Evolutionary conservation across 805 yeast species (phyloP).

Genomic region (Saccharomycopsis synnaedendra): DNA sequence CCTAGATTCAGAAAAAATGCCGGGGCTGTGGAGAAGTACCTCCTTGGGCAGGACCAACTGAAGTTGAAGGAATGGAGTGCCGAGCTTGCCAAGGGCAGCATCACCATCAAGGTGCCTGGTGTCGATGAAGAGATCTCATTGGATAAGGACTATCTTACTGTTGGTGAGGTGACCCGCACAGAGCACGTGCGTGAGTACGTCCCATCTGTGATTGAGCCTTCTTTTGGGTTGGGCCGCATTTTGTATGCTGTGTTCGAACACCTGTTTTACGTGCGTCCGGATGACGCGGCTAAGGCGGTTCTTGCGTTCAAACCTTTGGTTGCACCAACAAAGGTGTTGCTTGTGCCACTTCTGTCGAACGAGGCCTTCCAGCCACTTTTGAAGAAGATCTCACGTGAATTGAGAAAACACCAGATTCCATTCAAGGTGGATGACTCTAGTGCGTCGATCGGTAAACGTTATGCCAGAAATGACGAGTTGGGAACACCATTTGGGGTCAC

Average conservation of each 20-base stretch:
- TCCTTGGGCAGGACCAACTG: slow-evolving; percentile 64
- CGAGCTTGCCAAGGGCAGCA: slow-evolving; percentile 45
- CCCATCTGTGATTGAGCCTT: slow-evolving; percentile 97
- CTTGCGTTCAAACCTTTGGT: slow-evolving; percentile 89
- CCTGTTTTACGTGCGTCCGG: slow-evolving; percentile 90
- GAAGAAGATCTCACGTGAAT: slow-evolving; percentile 51
- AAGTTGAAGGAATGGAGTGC: slow-evolving; percentile 69
- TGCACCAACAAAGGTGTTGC: slow-evolving; percentile 94
- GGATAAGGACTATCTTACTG: slow-evolving; percentile 58
- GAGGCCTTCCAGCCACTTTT: slow-evolving; percentile 69
- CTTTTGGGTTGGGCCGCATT: slow-evolving; percentile 98
- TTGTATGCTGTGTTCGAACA: slow-evolving; percentile 90
- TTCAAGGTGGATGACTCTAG: slow-evolving; percentile 95
- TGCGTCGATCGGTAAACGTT: slow-evolving; percentile 96
- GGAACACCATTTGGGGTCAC: slow-evolving; percentile 99
- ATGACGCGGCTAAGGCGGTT: slow-evolving; percentile 78
- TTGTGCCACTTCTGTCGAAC: slow-evolving; percentile 87
- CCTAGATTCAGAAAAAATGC: slow-evolving; percentile 97
- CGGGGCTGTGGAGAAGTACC: slow-evolving; percentile 77
- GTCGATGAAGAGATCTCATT: slow-evolving; percentile 52
- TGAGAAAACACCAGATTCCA: slow-evolving; percentile 77
- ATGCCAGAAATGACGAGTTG: slow-evolving; percentile 95
- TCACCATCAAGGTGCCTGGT: slow-evolving; percentile 56
- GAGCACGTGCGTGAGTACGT: slow-evolving; percentile 92
- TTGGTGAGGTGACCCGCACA: slow-evolving; percentile 66